Evolutionary conservation across 1,284 basidiomycete genomes (phyloP).

Genomic region (Pyrrhoderma noxium): DNA sequence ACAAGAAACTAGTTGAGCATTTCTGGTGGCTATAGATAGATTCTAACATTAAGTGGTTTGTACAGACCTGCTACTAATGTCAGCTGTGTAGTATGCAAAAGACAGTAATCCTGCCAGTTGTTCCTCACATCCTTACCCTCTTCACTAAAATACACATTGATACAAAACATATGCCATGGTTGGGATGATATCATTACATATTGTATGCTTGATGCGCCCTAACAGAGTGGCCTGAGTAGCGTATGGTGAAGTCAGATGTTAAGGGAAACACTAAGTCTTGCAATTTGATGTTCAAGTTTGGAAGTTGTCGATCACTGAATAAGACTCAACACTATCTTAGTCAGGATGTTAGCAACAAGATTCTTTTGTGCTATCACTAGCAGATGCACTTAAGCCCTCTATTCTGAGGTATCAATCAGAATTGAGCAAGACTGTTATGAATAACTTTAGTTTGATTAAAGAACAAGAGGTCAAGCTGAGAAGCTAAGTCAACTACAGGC

Average conservation of each 20-base stretch:
- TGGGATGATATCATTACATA: constrained; percentile 25
- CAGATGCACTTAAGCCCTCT: too few species aligned
- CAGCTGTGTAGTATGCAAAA: constrained; percentile 20
- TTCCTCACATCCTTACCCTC: constrained; percentile 26
- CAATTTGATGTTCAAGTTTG: constrained; percentile 23
- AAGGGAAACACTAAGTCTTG: constrained; percentile 22
- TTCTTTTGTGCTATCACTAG: too few species aligned
- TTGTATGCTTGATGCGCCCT: constrained; percentile 23
- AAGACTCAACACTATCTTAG: too few species aligned
- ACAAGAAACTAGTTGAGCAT: constrained; percentile 1
- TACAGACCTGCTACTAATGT: constrained; percentile 32
- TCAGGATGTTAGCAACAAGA: too few species aligned
- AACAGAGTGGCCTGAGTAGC: constrained; percentile 22
- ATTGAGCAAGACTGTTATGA: too few species aligned
- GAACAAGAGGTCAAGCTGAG: too few species aligned
- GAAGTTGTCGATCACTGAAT: too few species aligned
- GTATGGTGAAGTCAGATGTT: constrained; percentile 19
- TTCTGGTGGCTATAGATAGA: constrained; percentile 28
- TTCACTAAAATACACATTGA: constrained; percentile 29
- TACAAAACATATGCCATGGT: constrained; percentile 26
- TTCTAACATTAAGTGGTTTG: constrained; percentile 27
- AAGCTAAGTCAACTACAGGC: too few species aligned
- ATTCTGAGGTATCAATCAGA: too few species aligned
- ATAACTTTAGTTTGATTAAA: too few species aligned
- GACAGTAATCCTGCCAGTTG: constrained; percentile 28